Conservation (phyloP, 169 alveolate species). For the Plasmodium fragile region DNA sequence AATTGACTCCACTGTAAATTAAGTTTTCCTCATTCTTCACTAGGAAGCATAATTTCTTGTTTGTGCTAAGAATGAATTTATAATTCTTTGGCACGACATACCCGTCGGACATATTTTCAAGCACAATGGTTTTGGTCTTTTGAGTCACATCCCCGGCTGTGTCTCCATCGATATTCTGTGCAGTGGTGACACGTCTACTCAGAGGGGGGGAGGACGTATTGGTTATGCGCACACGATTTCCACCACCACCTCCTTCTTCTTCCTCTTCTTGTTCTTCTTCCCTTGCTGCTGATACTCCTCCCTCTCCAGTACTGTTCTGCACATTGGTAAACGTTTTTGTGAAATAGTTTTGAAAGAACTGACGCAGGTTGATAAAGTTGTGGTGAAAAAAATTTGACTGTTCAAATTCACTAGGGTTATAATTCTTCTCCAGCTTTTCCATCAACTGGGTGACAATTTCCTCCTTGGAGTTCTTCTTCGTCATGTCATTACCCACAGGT, state of each 20-base stretch:
- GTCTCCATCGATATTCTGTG: neutral
- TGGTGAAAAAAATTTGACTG: conserved; percentile 16
- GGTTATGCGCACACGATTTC: neutral
- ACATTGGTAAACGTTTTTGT: conserved; percentile 19
- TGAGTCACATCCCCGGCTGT: neutral
- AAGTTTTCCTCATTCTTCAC: conserved; percentile 35
- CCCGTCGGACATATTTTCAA: conserved; percentile 71
- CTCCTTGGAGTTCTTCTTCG: conserved; percentile 48
- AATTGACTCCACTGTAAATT: conserved; percentile 47
- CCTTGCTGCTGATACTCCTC: neutral
- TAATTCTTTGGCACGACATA: conserved; percentile 66
- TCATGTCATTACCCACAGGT: conserved; percentile 11
- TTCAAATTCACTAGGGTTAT: conserved; percentile 42
- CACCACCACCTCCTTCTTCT: neutral
- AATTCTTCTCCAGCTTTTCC: conserved; percentile 47
- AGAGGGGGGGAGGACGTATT: neutral
- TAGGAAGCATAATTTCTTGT: conserved; percentile 54
- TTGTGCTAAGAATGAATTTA: conserved; percentile 46
- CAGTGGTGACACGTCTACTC: neutral
- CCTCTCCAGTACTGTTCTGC: neutral
- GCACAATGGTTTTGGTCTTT: conserved; percentile 26
- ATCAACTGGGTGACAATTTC: conserved; percentile 53
- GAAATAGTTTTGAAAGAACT: conserved; percentile 36
- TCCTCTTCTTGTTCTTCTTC: neutral
- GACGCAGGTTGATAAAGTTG: conserved; percentile 10